These are phyloP conservation scores for Escovopsis weberi DNA, from an alignment of 2,329 filamentous ascomycete genomes.

Conservation along the genomic window DNA sequence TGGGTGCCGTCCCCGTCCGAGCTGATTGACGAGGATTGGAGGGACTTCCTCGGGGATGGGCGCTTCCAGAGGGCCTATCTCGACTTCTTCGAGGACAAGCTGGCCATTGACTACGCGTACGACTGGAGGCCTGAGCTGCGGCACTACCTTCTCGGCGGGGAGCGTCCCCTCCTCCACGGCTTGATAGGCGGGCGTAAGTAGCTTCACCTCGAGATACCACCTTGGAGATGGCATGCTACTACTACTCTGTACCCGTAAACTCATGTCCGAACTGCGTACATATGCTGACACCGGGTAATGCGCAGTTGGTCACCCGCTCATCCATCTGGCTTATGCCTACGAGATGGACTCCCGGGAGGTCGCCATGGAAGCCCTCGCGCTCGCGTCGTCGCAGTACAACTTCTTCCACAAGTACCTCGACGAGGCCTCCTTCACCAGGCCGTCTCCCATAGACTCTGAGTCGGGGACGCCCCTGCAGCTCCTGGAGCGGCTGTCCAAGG, in stretches of 20 bases:
- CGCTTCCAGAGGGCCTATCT: slow-evolving; percentile 80
- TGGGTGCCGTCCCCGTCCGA: slow-evolving; percentile 81
- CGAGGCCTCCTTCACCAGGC: slow-evolving; percentile 53
- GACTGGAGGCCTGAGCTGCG: slow-evolving; percentile 69
- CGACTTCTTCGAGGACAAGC: slow-evolving; percentile 89
- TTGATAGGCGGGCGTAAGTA: slow-evolving; percentile 61
- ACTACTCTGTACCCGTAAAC: too few relatives aligned
- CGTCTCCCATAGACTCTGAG: slow-evolving; percentile 37
- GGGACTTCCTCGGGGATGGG: slow-evolving; percentile 63
- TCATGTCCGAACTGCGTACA: neutral
- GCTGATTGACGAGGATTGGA: slow-evolving; percentile 72
- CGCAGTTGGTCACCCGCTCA: slow-evolving; percentile 76
- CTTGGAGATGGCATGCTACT: neutral
- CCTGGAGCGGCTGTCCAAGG: slow-evolving; percentile 51
- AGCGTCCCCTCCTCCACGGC: slow-evolving; percentile 67
- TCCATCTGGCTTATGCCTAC: slow-evolving; percentile 87
- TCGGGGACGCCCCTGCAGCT: slow-evolving; percentile 51
- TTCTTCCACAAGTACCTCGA: slow-evolving; percentile 56
- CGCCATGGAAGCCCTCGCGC: slow-evolving; percentile 72
- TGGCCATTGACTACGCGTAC: slow-evolving; percentile 59
- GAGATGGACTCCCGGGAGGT: slow-evolving; percentile 76
- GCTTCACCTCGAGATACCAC: neutral
- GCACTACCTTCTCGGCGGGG: slow-evolving; percentile 60
- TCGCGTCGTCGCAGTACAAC: slow-evolving; percentile 45
- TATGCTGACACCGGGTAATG: slow-evolving; percentile 8